A percentile compares a stretch with the other conserved stretches of the same genome.
phyloP scores from a whole-genome alignment of 345 rosid species.

The Cochlearia excelsa region DNA sequence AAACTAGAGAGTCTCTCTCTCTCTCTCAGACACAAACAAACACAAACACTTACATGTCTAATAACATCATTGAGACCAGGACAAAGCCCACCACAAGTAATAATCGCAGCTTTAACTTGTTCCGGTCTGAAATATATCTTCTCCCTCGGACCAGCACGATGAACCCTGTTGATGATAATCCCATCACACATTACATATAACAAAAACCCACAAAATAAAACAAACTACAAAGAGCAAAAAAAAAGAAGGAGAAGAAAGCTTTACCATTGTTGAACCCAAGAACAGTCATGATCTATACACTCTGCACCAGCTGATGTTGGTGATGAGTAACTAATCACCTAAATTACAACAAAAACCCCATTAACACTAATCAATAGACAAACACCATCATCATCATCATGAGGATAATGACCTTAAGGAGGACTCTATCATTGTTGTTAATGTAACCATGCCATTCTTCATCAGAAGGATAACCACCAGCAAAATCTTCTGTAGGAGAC shows the following conservation, averaged over 20 bases:
- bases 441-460: slow-evolving; percentile 98
- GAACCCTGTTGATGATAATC: slow-evolving; percentile 56
- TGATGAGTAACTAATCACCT: slow-evolving; percentile 73
- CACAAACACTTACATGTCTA: slow-evolving; percentile 55
- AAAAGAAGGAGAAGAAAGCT: too few relatives aligned
- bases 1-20: neutral
- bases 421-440: slow-evolving; percentile 81
- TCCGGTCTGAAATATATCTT: slow-evolving; percentile 84
- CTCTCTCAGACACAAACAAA: neutral
- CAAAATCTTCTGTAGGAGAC: slow-evolving; percentile 69
- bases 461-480: slow-evolving; percentile 80
- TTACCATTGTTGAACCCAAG: slow-evolving; percentile 96
- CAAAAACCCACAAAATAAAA: neutral
- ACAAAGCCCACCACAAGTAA: slow-evolving; percentile 96
- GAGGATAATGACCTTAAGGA: slow-evolving; percentile 62
- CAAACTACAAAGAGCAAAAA: neutral
- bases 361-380: neutral
- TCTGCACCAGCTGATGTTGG: slow-evolving; percentile 85
- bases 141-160: slow-evolving; percentile 93
- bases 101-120: slow-evolving; percentile 85
- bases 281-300: slow-evolving; percentile 74
- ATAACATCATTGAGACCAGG: slow-evolving; percentile 96
- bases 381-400: neutral
- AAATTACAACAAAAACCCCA: slow-evolving; percentile 9
- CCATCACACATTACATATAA: neutral